phyloP scores from a whole-genome alignment of 768 basidiomycete species.

The Collybia sp. region DNA sequence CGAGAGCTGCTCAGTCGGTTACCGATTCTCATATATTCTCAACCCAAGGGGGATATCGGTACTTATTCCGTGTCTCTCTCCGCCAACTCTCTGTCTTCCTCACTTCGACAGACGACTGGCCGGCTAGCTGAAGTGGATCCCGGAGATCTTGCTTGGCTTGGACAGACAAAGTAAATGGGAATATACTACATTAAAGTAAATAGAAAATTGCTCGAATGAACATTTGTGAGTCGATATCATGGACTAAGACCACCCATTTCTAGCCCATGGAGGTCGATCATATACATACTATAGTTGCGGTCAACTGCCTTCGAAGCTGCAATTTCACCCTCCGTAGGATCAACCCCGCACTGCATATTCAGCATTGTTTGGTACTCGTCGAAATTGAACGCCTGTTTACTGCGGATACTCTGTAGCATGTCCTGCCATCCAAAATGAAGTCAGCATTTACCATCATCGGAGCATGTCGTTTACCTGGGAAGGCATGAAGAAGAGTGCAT shows the following conservation, averaged over 20 bases:
- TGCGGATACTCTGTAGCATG: constrained; percentile 69
- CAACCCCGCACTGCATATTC: constrained; percentile 83
- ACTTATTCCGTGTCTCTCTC: constrained; percentile 27
- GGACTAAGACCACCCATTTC: constrained; percentile 47
- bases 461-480: constrained; percentile 55
- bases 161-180: constrained; percentile 5
- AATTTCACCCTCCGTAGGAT: constrained; percentile 50
- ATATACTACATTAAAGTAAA: background rate
- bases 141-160: constrained; percentile 30
- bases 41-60: constrained; percentile 6
- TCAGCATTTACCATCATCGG: background rate
- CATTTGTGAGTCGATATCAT: constrained; percentile 2
- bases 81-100: constrained; percentile 19
- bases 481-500: constrained; percentile 66
- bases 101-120: constrained; percentile 14
- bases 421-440: constrained; percentile 37
- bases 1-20: constrained; percentile 53
- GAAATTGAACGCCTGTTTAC: constrained; percentile 67
- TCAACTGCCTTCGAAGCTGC: constrained; percentile 51
- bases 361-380: constrained; percentile 94
- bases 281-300: constrained; percentile 79
- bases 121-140: constrained; percentile 23
- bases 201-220: constrained; percentile 5
- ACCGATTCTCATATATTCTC: constrained; percentile 45
- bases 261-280: constrained; percentile 85